Percentiles rank a stretch among this genome's conserved stretches.
These are phyloP conservation scores for Neonectria punicea DNA, from an alignment of 2,329 filamentous ascomycete species.

Conservation along the genomic window DNA sequence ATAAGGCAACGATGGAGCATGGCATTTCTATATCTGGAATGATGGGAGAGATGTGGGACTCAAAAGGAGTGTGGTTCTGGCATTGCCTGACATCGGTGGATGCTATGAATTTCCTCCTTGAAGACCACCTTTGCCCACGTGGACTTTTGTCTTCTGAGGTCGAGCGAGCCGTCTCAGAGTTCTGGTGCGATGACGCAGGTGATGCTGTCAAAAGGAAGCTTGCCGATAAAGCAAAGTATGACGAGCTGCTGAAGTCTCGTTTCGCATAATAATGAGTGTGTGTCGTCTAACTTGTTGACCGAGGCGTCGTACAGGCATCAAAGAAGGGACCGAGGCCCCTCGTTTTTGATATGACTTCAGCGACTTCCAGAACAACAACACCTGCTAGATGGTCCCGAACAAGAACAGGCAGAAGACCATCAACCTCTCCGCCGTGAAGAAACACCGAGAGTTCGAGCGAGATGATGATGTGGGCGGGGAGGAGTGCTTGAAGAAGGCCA, in stretches of 20 bases:
- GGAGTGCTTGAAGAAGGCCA: too few relatives aligned
- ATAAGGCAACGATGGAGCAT: conserved; percentile 10
- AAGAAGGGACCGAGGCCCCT: too few relatives aligned
- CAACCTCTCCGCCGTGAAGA: too few relatives aligned
- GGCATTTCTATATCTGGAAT: conserved; percentile 18
- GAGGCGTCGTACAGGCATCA: too few relatives aligned
- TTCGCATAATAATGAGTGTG: background rate
- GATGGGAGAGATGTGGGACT: conserved; percentile 33
- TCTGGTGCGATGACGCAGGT: conserved; percentile 8
- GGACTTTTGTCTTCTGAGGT: background rate
- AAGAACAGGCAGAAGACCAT: too few relatives aligned
- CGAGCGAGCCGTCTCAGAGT: conserved; percentile 4
- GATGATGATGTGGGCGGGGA: too few relatives aligned
- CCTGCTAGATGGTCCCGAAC: too few relatives aligned
- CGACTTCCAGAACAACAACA: too few relatives aligned
- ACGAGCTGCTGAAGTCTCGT: conserved; percentile 14
- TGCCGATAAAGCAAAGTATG: conserved; percentile 14
- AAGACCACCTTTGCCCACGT: conserved; percentile 14
- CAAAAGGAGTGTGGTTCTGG: conserved; percentile 38
- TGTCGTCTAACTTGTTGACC: too few relatives aligned
- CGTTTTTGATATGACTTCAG: too few relatives aligned
- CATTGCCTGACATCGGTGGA: conserved; percentile 1
- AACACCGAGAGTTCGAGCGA: too few relatives aligned
- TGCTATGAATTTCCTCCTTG: conserved; percentile 6
- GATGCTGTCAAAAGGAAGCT: conserved; percentile 12